Evolutionary conservation across 164 flowering plant species (phyloP), one percentile per base, ranked within the genome.

Genomic region (Kingdonia uniflora): DNA sequence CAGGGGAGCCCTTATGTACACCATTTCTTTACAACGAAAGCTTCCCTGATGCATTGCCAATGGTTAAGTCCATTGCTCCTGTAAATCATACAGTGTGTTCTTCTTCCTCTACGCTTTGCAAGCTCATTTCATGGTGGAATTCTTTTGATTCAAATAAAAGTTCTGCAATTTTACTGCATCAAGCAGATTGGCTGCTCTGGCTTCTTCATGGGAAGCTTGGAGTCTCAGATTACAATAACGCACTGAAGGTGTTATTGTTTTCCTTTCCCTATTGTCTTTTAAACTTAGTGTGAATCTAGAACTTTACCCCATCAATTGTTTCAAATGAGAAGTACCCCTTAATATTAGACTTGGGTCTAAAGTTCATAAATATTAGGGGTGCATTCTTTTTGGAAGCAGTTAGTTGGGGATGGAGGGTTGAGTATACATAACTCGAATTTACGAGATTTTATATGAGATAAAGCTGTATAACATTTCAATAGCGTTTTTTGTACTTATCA

Each of bases 191-290:
- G 98, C 63, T 91, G 46, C 63, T 85, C 57, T 91, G 85, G 95
- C 84, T 81, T 68, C 94, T 91, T 54, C 98, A 91, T 72, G 98
- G 98, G 42, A 82, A 80, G 68, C 76, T 91, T 59, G 98, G 98
- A 63, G 72, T 91, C 23, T 76, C 98, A 49, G 98, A 91, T 62
- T 91, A 91, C 71, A 91, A 91, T 60, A 91, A 91, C 71, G 96
- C 98, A 51, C 61, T 91, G 61, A 91, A 87, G 85, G 95, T 82
- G 64, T 22, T 52, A 13, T 45, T 47, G 11, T 44, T 39, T 58
- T 45, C 15, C 2, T 25, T 14, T 25, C 2, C 23, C 15, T 42
- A 2, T 41, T 12, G n/a, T 35, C 37, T 26, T 45, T 33, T 4
- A 38, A 0, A 35, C 13, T 29, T 23, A 25, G 14, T 22, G 14